phyloP scores from a whole-genome alignment of 306 rosid genomes.

The Gastrolobium villosum region DNA sequence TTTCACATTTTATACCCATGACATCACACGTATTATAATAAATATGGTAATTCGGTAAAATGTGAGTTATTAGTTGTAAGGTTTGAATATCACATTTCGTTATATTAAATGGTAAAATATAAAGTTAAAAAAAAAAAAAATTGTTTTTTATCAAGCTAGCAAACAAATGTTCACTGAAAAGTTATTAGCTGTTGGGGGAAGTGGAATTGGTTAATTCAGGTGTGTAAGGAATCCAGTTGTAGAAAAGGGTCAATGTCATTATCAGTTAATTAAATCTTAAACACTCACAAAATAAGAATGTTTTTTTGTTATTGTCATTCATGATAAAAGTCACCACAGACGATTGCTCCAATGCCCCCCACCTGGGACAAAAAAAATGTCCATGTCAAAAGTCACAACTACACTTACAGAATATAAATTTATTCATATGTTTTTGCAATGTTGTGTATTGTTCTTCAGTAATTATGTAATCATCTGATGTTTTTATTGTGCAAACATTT shows the following conservation, averaged over 20 bases:
- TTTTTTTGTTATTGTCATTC: constrained; percentile 22
- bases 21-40: no score
- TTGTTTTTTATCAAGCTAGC: not conserved
- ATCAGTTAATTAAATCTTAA: constrained; percentile 13
- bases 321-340: not conserved
- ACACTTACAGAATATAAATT: not conserved
- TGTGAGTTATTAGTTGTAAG: no score
- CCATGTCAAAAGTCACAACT: not conserved
- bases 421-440: not conserved
- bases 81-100: no score
- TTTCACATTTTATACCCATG: no score
- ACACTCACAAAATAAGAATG: not conserved
- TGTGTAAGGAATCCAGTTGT: constrained; percentile 32
- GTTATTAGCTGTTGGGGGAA: not conserved
- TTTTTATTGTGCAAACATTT: not conserved
- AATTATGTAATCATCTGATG: constrained; percentile 20
- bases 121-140: no score
- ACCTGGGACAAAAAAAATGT: constrained; percentile 10
- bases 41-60: no score
- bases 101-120: no score
- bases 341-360: constrained; percentile 48
- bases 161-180: not conserved
- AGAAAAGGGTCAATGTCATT: not conserved
- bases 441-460: constrained; percentile 35
- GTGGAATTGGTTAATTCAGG: not conserved